These are phyloP conservation scores for Hypomyces rosellus DNA, from an alignment of 2,329 filamentous ascomycete species.

Conservation along the genomic window DNA sequence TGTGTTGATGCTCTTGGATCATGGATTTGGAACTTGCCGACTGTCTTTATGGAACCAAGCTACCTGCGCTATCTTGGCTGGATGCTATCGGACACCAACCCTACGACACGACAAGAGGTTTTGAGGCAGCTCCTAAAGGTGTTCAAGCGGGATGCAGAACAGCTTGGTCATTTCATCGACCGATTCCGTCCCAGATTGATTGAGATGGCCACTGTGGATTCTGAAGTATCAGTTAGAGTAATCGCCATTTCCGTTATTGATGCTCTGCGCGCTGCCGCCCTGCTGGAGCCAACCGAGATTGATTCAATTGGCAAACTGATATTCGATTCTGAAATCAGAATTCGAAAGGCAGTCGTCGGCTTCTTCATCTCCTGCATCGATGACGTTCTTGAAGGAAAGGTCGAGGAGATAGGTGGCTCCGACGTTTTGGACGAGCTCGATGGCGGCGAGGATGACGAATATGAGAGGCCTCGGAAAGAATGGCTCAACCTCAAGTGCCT, in stretches of 20 bases:
- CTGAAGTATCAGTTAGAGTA: constrained; percentile 73
- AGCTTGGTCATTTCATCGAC: constrained; percentile 88
- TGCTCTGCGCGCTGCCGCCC: constrained; percentile 71
- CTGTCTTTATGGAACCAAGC: constrained; percentile 81
- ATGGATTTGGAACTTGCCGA: constrained; percentile 82
- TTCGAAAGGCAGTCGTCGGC: constrained; percentile 80
- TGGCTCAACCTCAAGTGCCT: constrained; percentile 94
- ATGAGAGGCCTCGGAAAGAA: constrained; percentile 65
- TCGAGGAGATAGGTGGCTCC: constrained; percentile 78
- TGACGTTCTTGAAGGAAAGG: constrained; percentile 69
- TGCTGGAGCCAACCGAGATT: constrained; percentile 87
- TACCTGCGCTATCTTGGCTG: constrained; percentile 93
- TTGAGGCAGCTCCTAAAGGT: constrained; percentile 75
- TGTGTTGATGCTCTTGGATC: constrained; percentile 80
- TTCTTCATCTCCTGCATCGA: constrained; percentile 89
- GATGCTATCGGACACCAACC: constrained; percentile 79
- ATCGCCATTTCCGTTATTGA: constrained; percentile 77
- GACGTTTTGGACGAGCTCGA: constrained; percentile 72
- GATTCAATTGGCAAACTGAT: constrained; percentile 82
- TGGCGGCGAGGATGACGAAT: constrained; percentile 66
- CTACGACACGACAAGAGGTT: constrained; percentile 74
- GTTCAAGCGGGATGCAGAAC: constrained; percentile 73
- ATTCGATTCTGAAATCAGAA: constrained; percentile 77
- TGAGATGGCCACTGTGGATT: constrained; percentile 85
- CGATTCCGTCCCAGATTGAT: constrained; percentile 80